phyloP scores from a whole-genome alignment of 2,329 filamentous ascomycete genomes.

The Cladophialophora exuberans region DNA sequence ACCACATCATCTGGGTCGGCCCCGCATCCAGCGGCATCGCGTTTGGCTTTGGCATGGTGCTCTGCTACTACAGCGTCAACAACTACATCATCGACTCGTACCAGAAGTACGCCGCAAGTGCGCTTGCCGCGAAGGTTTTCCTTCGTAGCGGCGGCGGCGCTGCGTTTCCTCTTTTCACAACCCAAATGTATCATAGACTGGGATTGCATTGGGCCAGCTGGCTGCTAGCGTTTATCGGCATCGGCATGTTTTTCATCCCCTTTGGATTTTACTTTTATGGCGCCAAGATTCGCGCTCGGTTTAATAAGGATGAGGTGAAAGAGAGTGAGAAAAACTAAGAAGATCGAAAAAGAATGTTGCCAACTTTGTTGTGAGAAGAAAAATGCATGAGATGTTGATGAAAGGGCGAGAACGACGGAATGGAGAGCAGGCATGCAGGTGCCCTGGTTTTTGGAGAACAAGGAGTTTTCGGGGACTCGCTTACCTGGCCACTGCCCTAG shows the following conservation, averaged over 20 bases:
- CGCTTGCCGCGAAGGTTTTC: slow-evolving; percentile 46
- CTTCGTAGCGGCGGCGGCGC: slow-evolving; percentile 46
- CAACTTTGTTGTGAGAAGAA: no score
- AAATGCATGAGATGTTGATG: no score
- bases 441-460: no score
- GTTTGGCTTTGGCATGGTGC: slow-evolving; percentile 53
- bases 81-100: slow-evolving; percentile 39
- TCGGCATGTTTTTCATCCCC: slow-evolving; percentile 45
- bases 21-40: slow-evolving; percentile 45
- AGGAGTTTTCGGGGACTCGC: no score
- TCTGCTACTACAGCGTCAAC: slow-evolving; percentile 49
- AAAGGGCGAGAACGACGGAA: no score
- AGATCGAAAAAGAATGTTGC: no score
- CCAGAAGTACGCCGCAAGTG: slow-evolving; percentile 42
- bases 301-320: slow-evolving; percentile 16
- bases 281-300: slow-evolving; percentile 40
- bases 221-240: slow-evolving; percentile 44
- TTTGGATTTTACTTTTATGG: slow-evolving; percentile 47
- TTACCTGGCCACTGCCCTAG: no score
- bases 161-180: slow-evolving; percentile 46
- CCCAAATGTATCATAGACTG: slow-evolving; percentile 42
- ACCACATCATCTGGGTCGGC: slow-evolving; percentile 42
- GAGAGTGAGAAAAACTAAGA: slow-evolving; percentile 1
- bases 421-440: no score
- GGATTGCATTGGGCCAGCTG: slow-evolving; percentile 47